phyloP scores from a whole-genome alignment of 208 protist species.

The Blechomonas ayalai region DNA sequence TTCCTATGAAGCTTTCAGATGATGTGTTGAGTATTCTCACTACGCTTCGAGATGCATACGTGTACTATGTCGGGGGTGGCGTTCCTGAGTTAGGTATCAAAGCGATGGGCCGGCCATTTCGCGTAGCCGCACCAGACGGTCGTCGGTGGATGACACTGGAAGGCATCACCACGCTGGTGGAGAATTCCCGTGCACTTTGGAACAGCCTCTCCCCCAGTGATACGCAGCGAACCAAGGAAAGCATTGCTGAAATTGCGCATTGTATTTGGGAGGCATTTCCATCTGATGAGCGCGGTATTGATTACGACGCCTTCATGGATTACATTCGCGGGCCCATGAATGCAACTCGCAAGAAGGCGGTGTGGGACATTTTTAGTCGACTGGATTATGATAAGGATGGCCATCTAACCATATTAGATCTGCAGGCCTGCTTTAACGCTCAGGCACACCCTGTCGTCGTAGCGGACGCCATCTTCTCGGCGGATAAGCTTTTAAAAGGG shows the following conservation, averaged over 20 bases:
- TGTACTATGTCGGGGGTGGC: conserved; percentile 61
- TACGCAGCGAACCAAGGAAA: conserved; percentile 28
- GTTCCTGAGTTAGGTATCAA: conserved; percentile 90
- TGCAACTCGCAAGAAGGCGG: conserved; percentile 65
- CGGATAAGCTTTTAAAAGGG: conserved; percentile 73
- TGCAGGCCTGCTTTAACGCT: conserved; percentile 75
- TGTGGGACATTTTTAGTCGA: conserved; percentile 61
- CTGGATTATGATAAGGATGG: conserved; percentile 85
- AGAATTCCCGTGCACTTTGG: conserved; percentile 56
- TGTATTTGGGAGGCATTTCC: conserved; percentile 67
- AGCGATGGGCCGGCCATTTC: conserved; percentile 83
- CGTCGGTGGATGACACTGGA: conserved; percentile 76
- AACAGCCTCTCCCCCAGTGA: conserved; percentile 18
- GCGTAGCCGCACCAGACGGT: conserved; percentile 52
- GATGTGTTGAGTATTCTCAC: conserved; percentile 33
- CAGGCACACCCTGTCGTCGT: conserved; percentile 79
- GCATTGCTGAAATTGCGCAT: conserved; percentile 25
- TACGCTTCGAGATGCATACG: conserved; percentile 72
- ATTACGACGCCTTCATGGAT: conserved; percentile 86
- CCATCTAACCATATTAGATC: conserved; percentile 65
- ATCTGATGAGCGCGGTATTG: conserved; percentile 15
- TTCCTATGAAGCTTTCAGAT: conserved; percentile 31
- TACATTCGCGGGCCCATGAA: conserved; percentile 83
- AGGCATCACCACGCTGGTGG: conserved; percentile 61
- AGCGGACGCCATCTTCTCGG: conserved; percentile 53